Evolutionary conservation across 2,329 filamentous ascomycete species (phyloP), one percentile per base, ranked within the genome.

Genomic region (Curvularia spicifera): DNA sequence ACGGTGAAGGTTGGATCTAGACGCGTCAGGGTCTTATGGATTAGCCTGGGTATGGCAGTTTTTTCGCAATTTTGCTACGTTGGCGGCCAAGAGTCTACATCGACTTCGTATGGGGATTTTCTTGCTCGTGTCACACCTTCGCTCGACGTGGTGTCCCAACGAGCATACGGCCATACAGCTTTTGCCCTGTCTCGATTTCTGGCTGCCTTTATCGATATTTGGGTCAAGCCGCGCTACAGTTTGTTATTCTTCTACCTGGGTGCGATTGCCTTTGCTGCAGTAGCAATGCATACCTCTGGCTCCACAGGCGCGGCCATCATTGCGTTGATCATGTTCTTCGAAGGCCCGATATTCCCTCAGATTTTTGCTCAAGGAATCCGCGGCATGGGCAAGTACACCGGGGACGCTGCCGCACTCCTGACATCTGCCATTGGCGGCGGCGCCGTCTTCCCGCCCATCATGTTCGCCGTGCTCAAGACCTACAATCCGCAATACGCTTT

Each of bases 61-160:
- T 81, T 85, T 66, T 80, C 81, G 10, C 81, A 84, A 61, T 87
- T 85, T 67, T 86, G 83, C 74, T 88, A 88, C 62, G 83, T 87
- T 1, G 86, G 85, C 12, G 84, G 80, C 0, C 85, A 88, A 69
- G 86, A 88, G 74, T 80, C 81, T 28, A 74, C 85, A 20, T 81
- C 83, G 2, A 82, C 79, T 7, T 78, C 76, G 12, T 83, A 84
- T 51, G 66, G 72, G 24, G 65, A 73, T 1, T 85, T 84, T 53
- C 70, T 85, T 24, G 28, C 56, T 1, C 56, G 69, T 4, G 76
- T 81, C 6, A 72, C 74, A 13, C 78, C 81, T 0, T 64, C 65
- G 1, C 67, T 76, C 22, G 74, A 79, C 53, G 4, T 49, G 15
- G 68, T 72, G 10, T 73, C 84, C 31, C 82, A 81, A 59, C 76